Percentiles rank a stretch among this genome's conserved stretches.
phyloP scores from a whole-genome alignment of 768 basidiomycete species.

The Rhodosporidiobolus sp. region DNA sequence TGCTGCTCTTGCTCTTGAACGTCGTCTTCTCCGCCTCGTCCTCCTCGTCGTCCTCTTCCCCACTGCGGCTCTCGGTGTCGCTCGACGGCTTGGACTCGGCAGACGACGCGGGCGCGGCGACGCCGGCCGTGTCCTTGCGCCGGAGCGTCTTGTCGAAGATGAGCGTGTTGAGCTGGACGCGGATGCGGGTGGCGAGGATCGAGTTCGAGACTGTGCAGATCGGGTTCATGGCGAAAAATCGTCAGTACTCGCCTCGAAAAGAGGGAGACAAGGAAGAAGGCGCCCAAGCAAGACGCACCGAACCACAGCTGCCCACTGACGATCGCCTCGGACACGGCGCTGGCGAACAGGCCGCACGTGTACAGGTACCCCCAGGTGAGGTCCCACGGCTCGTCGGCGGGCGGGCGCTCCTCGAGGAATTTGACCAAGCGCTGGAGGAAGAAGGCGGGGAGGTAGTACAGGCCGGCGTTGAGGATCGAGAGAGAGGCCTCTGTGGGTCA shows the following conservation, averaged over 20 bases:
- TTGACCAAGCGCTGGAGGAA: slow-evolving; percentile 43
- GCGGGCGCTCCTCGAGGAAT: slow-evolving; percentile 35
- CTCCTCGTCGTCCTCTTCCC: slow-evolving; percentile 33
- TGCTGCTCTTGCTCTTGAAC: slow-evolving; percentile 33
- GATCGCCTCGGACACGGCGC: slow-evolving; percentile 32
- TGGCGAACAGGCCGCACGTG: slow-evolving; percentile 34
- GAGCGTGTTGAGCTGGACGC: slow-evolving; percentile 44
- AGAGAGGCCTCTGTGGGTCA: slow-evolving; percentile 19
- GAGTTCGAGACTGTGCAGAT: slow-evolving; percentile 31
- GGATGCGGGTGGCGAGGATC: slow-evolving; percentile 37
- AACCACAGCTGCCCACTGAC: slow-evolving; percentile 39
- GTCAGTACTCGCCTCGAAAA: not conserved
- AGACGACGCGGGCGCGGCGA: not conserved
- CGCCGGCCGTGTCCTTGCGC: slow-evolving; percentile 41
- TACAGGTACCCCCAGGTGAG: slow-evolving; percentile 35
- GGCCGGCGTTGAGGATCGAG: slow-evolving; percentile 15
- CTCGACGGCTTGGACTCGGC: not conserved
- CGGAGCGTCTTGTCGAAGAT: slow-evolving; percentile 43
- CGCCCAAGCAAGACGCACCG: slow-evolving; percentile 4
- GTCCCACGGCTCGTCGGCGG: not conserved
- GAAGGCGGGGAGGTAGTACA: slow-evolving; percentile 44
- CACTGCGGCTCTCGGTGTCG: slow-evolving; percentile 27
- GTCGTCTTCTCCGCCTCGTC: slow-evolving; percentile 36
- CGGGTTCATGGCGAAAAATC: no score
- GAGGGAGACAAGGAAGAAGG: not conserved